phyloP scores from a whole-genome alignment of 2,329 filamentous ascomycete species.

The Laburnicola sp. region DNA sequence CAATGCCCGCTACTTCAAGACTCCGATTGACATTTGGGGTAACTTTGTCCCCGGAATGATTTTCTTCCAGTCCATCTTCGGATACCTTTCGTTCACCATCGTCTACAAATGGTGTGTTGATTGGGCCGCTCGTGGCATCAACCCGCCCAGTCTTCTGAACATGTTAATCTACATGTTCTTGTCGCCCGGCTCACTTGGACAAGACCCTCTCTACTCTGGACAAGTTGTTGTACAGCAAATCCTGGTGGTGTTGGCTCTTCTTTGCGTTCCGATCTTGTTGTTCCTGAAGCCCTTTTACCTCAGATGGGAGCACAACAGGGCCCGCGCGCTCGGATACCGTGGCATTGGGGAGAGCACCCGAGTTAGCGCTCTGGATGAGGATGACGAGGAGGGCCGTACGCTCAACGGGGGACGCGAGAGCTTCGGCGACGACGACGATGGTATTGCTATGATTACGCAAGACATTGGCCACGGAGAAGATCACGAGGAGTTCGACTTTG shows the following conservation, averaged over 20 bases:
- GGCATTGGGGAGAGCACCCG: slow-evolving; percentile 87
- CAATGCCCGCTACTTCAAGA: slow-evolving; percentile 94
- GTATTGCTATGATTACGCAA: slow-evolving; percentile 84
- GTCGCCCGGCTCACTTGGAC: slow-evolving; percentile 73
- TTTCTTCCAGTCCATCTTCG: slow-evolving; percentile 99
- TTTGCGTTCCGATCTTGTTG: slow-evolving; percentile 86
- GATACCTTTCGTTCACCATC: slow-evolving; percentile 91
- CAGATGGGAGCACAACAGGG: slow-evolving; percentile 87
- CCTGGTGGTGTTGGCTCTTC: slow-evolving; percentile 77
- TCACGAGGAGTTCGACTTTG: slow-evolving; percentile 96
- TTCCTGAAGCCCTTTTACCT: slow-evolving; percentile 97
- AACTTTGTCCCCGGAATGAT: slow-evolving; percentile 99
- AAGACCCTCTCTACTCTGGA: slow-evolving; percentile 72
- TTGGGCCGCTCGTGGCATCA: slow-evolving; percentile 69
- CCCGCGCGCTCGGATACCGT: slow-evolving; percentile 85
- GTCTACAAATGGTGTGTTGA: slow-evolving; percentile 96
- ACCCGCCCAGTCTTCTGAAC: slow-evolving; percentile 88
- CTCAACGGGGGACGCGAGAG: slow-evolving; percentile 66
- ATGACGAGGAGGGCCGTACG: slow-evolving; percentile 68
- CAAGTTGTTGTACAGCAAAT: slow-evolving; percentile 76
- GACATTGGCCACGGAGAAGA: slow-evolving; percentile 73
- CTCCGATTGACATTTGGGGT: slow-evolving; percentile 91
- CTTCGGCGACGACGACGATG: slow-evolving; percentile 75
- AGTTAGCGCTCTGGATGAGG: slow-evolving; percentile 87
- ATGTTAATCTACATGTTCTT: slow-evolving; percentile 99